Conservation (phyloP, 257 asterid species). For the Ophiorrhiza pumila region DNA sequence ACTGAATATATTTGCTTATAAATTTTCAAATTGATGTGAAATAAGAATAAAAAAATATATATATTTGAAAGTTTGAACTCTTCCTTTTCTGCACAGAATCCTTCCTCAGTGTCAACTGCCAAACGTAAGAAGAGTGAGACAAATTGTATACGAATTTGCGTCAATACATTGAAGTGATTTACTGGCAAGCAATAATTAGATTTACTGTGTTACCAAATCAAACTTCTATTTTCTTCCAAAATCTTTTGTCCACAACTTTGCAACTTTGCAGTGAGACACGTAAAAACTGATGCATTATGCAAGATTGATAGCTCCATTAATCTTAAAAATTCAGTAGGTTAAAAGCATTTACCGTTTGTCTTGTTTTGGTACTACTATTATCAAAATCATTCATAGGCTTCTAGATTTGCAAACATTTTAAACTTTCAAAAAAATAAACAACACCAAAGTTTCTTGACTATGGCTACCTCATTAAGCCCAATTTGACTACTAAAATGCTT, state of each 20-base stretch:
- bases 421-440: background rate
- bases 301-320: background rate
- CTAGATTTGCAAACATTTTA: background rate
- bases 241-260: conserved; percentile 8
- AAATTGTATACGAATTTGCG: too few relatives aligned
- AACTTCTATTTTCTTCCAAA: background rate
- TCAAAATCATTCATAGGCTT: background rate
- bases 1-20: too few relatives aligned
- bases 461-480: too few relatives aligned
- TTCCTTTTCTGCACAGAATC: background rate
- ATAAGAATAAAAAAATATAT: too few relatives aligned
- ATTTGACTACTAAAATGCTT: too few relatives aligned
- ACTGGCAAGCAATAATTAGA: background rate
- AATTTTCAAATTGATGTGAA: too few relatives aligned
- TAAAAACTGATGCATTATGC: background rate
- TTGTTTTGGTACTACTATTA: background rate
- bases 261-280: background rate
- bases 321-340: too few relatives aligned
- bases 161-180: background rate
- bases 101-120: conserved; percentile 5
- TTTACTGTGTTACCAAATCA: conserved; percentile 6
- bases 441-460: background rate
- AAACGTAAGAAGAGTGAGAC: too few relatives aligned
- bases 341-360: background rate
- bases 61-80: too few relatives aligned